Conservation (phyloP, 495 filamentous ascomycete genomes). For the Halenospora varia region DNA sequence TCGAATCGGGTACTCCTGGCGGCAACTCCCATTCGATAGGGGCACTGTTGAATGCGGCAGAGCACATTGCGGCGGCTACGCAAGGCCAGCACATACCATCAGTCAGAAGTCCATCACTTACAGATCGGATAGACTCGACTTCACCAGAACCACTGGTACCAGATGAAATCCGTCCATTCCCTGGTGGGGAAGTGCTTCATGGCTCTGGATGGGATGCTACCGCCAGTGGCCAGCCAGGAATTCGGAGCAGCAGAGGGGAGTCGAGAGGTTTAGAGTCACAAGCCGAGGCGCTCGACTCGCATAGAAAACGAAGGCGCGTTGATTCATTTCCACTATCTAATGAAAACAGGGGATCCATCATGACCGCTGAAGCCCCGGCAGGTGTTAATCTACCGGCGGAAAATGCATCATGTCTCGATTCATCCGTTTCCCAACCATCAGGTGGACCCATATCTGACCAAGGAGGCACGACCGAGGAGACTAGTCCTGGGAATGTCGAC, state of each 20-base stretch:
- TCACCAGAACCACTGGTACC: not conserved
- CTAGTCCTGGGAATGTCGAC: constrained; percentile 3
- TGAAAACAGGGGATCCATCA: not conserved
- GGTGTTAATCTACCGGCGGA: constrained; percentile 3
- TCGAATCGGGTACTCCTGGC: no score
- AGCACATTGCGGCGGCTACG: no score
- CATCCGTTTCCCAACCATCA: constrained; percentile 5
- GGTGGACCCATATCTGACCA: constrained; percentile 6
- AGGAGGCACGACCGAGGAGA: constrained; percentile 4
- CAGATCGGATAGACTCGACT: not conserved
- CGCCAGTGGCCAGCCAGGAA: not conserved
- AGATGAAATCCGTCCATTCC: not conserved
- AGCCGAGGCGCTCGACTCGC: not conserved
- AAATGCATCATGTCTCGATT: constrained; percentile 6
- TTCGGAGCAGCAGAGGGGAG: not conserved
- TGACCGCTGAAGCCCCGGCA: not conserved
- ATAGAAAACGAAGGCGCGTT: not conserved
- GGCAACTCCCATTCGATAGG: no score
- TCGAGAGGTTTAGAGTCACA: not conserved
- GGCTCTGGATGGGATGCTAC: not conserved
- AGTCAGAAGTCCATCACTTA: not conserved
- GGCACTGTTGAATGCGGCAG: no score
- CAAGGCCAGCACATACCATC: no score
- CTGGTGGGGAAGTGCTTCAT: not conserved
- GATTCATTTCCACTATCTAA: not conserved